A percentile compares a stretch with the other conserved stretches of the same genome.
phyloP scores from a whole-genome alignment of 768 basidiomycete genomes.

The Kwoniella dejecticola region DNA sequence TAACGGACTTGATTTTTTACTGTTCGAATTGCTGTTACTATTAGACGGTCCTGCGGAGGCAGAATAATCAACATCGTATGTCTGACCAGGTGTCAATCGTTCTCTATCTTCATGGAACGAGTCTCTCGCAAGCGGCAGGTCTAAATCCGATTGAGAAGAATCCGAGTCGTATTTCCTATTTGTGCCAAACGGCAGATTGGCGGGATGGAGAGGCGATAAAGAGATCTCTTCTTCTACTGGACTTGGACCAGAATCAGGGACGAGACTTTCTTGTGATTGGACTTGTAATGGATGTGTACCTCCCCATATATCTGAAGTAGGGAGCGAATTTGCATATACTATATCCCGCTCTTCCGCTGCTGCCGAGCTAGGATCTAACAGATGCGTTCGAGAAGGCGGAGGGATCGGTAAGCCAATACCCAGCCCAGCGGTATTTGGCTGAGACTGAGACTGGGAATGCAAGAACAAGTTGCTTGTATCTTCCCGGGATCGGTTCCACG shows the following conservation, averaged over 20 bases:
- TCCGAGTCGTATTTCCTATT: slow-evolving; percentile 12
- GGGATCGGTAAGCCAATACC: background rate
- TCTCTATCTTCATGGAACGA: slow-evolving; percentile 19
- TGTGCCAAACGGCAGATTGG: background rate
- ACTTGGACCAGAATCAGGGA: no score
- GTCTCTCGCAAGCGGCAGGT: background rate
- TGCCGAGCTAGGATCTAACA: slow-evolving; percentile 5
- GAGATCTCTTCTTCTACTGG: slow-evolving; percentile 11
- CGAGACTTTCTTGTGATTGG: background rate
- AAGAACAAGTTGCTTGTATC: slow-evolving; percentile 3
- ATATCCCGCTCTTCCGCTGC: slow-evolving; percentile 17
- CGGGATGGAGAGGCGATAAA: background rate
- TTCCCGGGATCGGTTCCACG: slow-evolving; percentile 32
- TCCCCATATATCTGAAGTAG: slow-evolving; percentile 10
- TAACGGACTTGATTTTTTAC: slow-evolving; percentile 2
- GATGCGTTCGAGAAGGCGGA: slow-evolving; percentile 12
- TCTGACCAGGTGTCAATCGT: slow-evolving; percentile 13
- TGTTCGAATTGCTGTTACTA: no score
- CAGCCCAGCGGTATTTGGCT: background rate
- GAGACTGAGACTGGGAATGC: background rate
- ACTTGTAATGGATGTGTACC: slow-evolving; percentile 13
- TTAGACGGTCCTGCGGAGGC: background rate
- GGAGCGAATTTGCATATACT: slow-evolving; percentile 6
- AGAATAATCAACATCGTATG: slow-evolving; percentile 5
- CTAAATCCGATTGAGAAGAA: background rate